A percentile compares a stretch with the other conserved stretches of the same genome.
These are phyloP conservation scores for Zoysia pacifica DNA, from an alignment of 176 grass and related monocot genomes.

Conservation along the genomic window DNA sequence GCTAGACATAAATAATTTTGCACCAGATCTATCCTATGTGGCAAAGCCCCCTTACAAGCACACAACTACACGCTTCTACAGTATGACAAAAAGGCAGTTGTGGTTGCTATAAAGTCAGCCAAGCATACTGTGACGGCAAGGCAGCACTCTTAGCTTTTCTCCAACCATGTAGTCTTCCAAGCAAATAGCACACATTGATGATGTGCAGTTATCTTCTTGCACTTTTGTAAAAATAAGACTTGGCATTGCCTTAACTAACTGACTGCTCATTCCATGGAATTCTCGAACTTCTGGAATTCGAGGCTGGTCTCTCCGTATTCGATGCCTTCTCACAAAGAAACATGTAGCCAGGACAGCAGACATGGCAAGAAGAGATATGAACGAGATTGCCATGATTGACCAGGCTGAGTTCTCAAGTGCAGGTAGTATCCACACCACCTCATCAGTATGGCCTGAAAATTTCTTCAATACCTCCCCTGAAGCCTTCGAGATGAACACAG, in stretches of 20 bases:
- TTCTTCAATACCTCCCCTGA: conserved; percentile 70
- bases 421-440: conserved; percentile 86
- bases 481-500: conserved; percentile 74
- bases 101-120: not conserved
- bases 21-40: not conserved
- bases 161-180: conserved; percentile 86
- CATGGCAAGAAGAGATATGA: conserved; percentile 88
- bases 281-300: conserved; percentile 53
- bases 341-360: conserved; percentile 84
- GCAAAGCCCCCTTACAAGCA: not conserved
- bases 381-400: conserved; percentile 80
- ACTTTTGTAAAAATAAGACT: conserved; percentile 81
- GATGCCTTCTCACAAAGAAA: conserved; percentile 89
- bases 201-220: conserved; percentile 84
- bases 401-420: conserved; percentile 76
- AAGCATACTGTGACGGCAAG: conserved; percentile 87
- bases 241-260: conserved; percentile 81
- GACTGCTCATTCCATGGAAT: conserved; percentile 88
- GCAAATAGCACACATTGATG: conserved; percentile 82
- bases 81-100: not conserved
- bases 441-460: conserved; percentile 62
- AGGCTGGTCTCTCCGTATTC: conserved; percentile 56
- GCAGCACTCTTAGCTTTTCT: conserved; percentile 82
- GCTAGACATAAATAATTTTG: not conserved
- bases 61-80: not conserved